Base-by-base conservation (phyloP, 495 filamentous ascomycete species). In the Penicillium herquei region DNA sequence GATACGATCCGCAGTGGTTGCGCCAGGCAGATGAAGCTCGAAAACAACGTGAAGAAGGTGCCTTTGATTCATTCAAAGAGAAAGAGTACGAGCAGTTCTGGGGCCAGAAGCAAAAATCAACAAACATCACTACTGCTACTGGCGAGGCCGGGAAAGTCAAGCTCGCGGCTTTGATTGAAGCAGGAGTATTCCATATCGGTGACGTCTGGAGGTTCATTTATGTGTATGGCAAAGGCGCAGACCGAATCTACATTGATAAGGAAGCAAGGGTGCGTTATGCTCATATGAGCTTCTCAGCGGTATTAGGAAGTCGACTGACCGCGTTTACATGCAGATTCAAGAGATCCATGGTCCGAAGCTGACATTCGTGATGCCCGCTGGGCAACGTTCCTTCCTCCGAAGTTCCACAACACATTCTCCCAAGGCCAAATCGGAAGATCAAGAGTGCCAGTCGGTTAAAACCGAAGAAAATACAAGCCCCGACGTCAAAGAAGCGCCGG, bases 11-110 rank as follows among this genome's bases (percentile, higher is more conserved):
- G 0, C 77, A 80, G 56, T 94, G 90, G 90, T 75, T 86, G 48
- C 68, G 59, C 9, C 73, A 87, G 57, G 90, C 89, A 3, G 79
- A 80, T 61, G 59, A 73, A 40, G 88, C 89, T 7, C 80, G 86
- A 64, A 62, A 78, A 51, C 73, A 83, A 59, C 81, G 90, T 43
- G 70, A 73, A n/a, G 67, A 75, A 2, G 90, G 91, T n/a, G 73
- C 80, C 16, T 93, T 87, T 59, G 84, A 93, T 56, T 70, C 79
- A 7, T 89, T 82, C 66, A 85, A 90, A 63, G 81, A 84, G 46
- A 58, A 74, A 4, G 77, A 87, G 39, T 88, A 84, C 35, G 84
- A 91, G 69, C 68, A 80, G 34, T 86, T 83, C 52, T 96, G 89
- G 89, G 85, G 81, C 0, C 80, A 88, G 52, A 83, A 86, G 49